These are phyloP conservation scores for Chenopodium album DNA, from an alignment of 148 eudicot genomes.

Conservation along the genomic window DNA sequence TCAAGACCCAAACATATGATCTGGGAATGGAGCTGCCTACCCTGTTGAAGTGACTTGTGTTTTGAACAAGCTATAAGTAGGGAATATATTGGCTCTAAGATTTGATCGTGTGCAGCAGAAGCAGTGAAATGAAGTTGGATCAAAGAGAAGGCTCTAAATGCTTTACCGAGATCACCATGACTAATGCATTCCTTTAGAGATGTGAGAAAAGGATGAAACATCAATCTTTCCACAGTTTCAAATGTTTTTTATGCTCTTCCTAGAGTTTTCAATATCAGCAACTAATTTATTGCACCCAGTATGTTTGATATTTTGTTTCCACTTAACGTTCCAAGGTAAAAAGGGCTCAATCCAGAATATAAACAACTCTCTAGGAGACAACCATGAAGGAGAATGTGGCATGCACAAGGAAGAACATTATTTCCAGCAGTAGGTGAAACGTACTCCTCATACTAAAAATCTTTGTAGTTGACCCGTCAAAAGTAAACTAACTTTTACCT, in stretches of 20 bases:
- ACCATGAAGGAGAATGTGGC: slow-evolving; percentile 28
- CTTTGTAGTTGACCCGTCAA: neutral
- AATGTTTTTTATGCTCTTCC: slow-evolving; percentile 11
- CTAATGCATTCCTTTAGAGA: slow-evolving; percentile 49
- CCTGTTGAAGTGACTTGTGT: slow-evolving; percentile 44
- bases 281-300: slow-evolving; percentile 17
- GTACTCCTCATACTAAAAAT: neutral
- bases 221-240: slow-evolving; percentile 31
- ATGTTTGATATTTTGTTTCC: slow-evolving; percentile 39
- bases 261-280: neutral
- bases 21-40: slow-evolving; percentile 65
- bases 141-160: slow-evolving; percentile 45
- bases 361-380: slow-evolving; percentile 33
- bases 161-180: slow-evolving; percentile 56
- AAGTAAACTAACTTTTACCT: neutral
- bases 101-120: slow-evolving; percentile 27
- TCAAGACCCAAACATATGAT: slow-evolving; percentile 51
- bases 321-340: slow-evolving; percentile 40
- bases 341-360: slow-evolving; percentile 38
- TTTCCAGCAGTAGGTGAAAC: neutral
- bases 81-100: slow-evolving; percentile 51
- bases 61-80: slow-evolving; percentile 55
- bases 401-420: slow-evolving; percentile 17
- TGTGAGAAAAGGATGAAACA: slow-evolving; percentile 48
- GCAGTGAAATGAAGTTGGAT: slow-evolving; percentile 42